phyloP scores from a whole-genome alignment of 495 filamentous ascomycete species.

The Articulospora tetracladia region DNA sequence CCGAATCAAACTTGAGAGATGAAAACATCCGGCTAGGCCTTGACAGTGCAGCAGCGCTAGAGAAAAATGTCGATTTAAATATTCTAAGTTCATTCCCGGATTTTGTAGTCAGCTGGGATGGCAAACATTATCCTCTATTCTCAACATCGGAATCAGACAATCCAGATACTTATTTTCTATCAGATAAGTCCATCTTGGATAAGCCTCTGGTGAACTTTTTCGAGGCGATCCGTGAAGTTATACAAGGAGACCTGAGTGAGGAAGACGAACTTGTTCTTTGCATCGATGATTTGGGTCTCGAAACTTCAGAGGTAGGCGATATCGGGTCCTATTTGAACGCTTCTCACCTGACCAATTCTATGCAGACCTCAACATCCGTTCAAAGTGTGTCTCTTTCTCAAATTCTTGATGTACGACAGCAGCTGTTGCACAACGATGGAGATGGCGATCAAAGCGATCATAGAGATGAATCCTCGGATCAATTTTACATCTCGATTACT shows the following conservation, averaged over 20 bases:
- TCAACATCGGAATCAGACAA: constrained; percentile 60
- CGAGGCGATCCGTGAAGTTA: constrained; percentile 57
- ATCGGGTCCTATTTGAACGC: neutral
- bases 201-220: constrained; percentile 58
- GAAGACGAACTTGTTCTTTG: constrained; percentile 68
- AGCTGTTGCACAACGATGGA: constrained; percentile 58
- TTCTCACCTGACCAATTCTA: constrained; percentile 32
- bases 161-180: constrained; percentile 68
- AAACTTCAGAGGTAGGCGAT: constrained; percentile 65
- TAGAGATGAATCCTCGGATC: constrained; percentile 10
- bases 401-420: constrained; percentile 54
- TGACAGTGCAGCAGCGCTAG: neutral
- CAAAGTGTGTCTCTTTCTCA: constrained; percentile 44
- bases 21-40: neutral
- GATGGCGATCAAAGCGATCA: constrained; percentile 34
- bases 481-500: constrained; percentile 52
- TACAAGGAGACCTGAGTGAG: constrained; percentile 60
- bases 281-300: constrained; percentile 63
- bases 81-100: constrained; percentile 20
- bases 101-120: constrained; percentile 60
- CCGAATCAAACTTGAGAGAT: no score
- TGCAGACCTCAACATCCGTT: constrained; percentile 21
- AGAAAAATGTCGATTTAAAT: neutral
- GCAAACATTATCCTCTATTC: constrained; percentile 67
- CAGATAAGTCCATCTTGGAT: constrained; percentile 58